Percentiles rank a stretch among this genome's conserved stretches.
Evolutionary conservation across 192 early-diverging fungal species (phyloP).

Genomic region (Backusella macrospora): DNA sequence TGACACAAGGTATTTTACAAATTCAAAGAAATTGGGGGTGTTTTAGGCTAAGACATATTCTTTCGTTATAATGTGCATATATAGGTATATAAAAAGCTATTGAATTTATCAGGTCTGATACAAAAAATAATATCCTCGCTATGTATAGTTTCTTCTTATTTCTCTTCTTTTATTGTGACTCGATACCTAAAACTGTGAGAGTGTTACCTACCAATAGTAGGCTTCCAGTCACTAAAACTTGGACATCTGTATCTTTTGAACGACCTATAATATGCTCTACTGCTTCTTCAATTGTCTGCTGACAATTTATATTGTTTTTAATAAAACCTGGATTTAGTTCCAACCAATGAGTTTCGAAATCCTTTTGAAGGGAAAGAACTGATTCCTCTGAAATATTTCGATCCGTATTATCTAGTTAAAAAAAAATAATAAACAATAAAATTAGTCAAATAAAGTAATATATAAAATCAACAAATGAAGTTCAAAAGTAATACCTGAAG

Average conservation of each 20-base stretch:
- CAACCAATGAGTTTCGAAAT: constrained; percentile 60
- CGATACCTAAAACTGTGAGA: constrained; percentile 66
- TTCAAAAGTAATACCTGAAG: constrained; percentile 37
- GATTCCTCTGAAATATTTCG: constrained; percentile 63
- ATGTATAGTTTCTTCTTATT: no score
- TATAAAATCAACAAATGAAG: background rate
- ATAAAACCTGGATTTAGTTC: constrained; percentile 31
- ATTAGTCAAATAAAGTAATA: background rate
- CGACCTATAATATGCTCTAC: constrained; percentile 52
- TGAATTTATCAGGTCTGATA: no score
- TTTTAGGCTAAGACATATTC: no score
- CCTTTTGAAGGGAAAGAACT: constrained; percentile 64
- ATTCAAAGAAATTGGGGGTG: no score
- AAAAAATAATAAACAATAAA: background rate
- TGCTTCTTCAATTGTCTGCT: constrained; percentile 67
- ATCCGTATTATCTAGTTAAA: constrained; percentile 65
- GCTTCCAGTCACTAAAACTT: constrained; percentile 90
- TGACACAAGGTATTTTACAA: no score
- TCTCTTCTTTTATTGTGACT: constrained; percentile 25
- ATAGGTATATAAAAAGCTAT: no score
- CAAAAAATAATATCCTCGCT: no score
- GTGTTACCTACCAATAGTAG: constrained; percentile 89
- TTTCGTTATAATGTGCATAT: no score
- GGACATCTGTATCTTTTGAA: constrained; percentile 30
- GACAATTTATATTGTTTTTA: constrained; percentile 36